phyloP scores from a whole-genome alignment of 192 early-diverging fungal species.

The Backusella morwellensis region DNA sequence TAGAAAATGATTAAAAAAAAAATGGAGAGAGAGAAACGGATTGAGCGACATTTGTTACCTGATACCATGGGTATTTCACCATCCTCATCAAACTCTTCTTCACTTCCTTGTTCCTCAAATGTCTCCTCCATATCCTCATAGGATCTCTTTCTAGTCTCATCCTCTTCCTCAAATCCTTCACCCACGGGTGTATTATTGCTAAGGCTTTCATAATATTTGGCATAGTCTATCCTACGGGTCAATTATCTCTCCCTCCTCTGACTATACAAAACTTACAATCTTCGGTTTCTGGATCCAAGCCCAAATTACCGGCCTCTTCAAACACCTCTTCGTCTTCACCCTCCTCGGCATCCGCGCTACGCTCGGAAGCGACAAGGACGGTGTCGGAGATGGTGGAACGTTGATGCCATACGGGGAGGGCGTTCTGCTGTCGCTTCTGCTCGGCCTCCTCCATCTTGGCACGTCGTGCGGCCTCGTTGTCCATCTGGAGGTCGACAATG shows the following conservation, averaged over 20 bases:
- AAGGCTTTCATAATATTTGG: conserved; percentile 30
- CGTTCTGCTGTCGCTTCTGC: conserved; percentile 71
- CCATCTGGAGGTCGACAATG: conserved; percentile 69
- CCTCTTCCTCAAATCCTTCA: conserved; percentile 19
- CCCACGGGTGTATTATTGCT: conserved; percentile 23
- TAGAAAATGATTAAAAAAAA: no score
- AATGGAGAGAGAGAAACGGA: no score
- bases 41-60: background rate
- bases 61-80: conserved; percentile 31
- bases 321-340: conserved; percentile 33
- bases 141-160: background rate
- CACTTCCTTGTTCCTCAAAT: conserved; percentile 28
- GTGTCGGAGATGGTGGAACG: conserved; percentile 68
- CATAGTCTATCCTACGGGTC: conserved; percentile 16
- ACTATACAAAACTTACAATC: conserved; percentile 39
- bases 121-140: conserved; percentile 12
- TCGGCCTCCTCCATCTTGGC: conserved; percentile 63
- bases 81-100: conserved; percentile 21
- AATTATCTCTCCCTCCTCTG: background rate
- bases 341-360: conserved; percentile 27
- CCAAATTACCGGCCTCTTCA: conserved; percentile 36
- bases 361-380: conserved; percentile 37
- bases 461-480: conserved; percentile 64
- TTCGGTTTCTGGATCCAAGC: conserved; percentile 38
- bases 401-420: conserved; percentile 76